phyloP scores from a whole-genome alignment of 345 rosid species.

The Gossypioides kirkii region DNA sequence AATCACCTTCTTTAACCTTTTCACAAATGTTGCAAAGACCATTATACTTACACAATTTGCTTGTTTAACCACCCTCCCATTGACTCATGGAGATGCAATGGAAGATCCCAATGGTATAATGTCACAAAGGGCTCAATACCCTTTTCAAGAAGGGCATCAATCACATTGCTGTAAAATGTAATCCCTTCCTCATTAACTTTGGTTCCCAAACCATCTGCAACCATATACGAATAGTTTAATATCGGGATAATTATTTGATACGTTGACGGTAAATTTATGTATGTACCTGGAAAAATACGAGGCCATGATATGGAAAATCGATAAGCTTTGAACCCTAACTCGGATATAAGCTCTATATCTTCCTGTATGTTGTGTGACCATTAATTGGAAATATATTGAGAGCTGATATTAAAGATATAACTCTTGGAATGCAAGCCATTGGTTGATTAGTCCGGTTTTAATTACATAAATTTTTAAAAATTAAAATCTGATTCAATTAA shows the following conservation, averaged over 20 bases:
- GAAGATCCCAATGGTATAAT: slow-evolving; percentile 91
- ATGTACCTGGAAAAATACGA: slow-evolving; percentile 82
- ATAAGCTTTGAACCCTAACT: slow-evolving; percentile 77
- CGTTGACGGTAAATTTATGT: too few species aligned
- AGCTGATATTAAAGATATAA: background rate
- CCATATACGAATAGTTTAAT: background rate
- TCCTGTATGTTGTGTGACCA: slow-evolving; percentile 50
- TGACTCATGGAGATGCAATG: slow-evolving; percentile 71
- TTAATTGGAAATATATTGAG: background rate
- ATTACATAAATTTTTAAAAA: too few species aligned
- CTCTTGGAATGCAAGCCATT: background rate
- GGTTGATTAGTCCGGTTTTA: too few species aligned
- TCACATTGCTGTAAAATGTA: slow-evolving; percentile 56
- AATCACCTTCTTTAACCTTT: too few species aligned
- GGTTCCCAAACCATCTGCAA: slow-evolving; percentile 68
- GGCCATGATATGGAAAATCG: slow-evolving; percentile 93
- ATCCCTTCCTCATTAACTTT: slow-evolving; percentile 57
- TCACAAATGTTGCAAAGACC: background rate
- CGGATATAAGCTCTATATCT: slow-evolving; percentile 63
- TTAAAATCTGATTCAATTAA: too few species aligned
- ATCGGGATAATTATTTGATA: too few species aligned
- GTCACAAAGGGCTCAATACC: slow-evolving; percentile 73
- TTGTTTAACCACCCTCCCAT: slow-evolving; percentile 71
- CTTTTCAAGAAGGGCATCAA: slow-evolving; percentile 50
- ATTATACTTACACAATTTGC: slow-evolving; percentile 65